Conservation (phyloP, 352 stramenopile species). For the Globisporangium paddicum region DNA sequence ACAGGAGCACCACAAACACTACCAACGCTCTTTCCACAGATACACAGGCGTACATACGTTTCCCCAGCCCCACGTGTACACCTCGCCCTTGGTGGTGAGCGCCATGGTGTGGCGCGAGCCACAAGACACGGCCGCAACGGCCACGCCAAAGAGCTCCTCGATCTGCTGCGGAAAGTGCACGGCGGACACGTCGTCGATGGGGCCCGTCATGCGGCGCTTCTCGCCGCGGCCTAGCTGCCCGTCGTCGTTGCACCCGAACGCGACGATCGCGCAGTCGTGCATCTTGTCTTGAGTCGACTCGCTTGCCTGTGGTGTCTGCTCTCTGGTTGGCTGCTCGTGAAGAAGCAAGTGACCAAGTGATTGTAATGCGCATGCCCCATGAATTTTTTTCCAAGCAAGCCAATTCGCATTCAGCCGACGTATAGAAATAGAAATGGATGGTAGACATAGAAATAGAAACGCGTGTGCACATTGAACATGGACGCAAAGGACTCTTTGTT, state of each 20-base stretch:
- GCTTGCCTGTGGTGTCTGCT: not conserved
- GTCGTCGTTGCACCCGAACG: conserved; percentile 84
- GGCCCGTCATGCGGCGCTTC: conserved; percentile 39
- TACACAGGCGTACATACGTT: conserved; percentile 30
- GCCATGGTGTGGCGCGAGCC: conserved; percentile 81
- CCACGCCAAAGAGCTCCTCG: conserved; percentile 34
- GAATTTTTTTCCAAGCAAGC: not conserved
- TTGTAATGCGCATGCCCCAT: conserved; percentile 1
- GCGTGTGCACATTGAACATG: too few relatives aligned
- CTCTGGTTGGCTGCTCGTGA: not conserved
- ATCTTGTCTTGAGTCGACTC: not conserved
- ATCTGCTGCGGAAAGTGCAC: conserved; percentile 73
- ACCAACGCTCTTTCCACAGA: not conserved
- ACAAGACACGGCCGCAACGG: conserved; percentile 67
- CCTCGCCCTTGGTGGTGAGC: conserved; percentile 50
- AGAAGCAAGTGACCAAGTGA: not conserved
- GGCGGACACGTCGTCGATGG: conserved; percentile 71
- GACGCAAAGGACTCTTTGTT: too few relatives aligned
- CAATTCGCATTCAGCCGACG: not conserved
- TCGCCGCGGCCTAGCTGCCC: conserved; percentile 71
- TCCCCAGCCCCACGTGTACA: conserved; percentile 81
- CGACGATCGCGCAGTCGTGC: conserved; percentile 40
- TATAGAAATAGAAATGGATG: too few relatives aligned
- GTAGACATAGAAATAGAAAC: too few relatives aligned
- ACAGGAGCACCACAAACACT: not conserved